Conservation (phyloP, 2,329 filamentous ascomycete species). For the Pyrenophora tritici-repentis region DNA sequence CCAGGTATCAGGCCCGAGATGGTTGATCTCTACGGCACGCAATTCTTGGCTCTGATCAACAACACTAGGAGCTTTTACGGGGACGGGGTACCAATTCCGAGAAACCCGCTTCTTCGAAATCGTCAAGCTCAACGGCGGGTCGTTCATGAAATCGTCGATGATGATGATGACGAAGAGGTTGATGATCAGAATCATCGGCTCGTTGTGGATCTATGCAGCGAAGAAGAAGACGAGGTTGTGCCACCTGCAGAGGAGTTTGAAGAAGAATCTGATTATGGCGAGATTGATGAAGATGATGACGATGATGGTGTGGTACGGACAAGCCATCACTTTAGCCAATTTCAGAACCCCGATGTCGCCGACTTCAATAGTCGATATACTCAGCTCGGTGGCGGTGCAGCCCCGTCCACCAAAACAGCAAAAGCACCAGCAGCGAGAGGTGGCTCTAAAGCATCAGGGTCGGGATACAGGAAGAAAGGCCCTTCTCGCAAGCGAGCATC, state of each 20-base stretch:
- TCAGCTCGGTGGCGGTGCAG: slow-evolving; percentile 23
- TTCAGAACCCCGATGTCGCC: slow-evolving; percentile 33
- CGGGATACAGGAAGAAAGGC: slow-evolving; percentile 24
- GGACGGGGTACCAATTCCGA: slow-evolving; percentile 20
- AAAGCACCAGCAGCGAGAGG: slow-evolving; percentile 18
- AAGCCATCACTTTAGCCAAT: slow-evolving; percentile 39
- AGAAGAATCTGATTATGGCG: slow-evolving; percentile 29
- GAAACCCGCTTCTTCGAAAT: slow-evolving; percentile 16
- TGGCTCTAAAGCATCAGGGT: slow-evolving; percentile 21
- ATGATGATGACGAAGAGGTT: slow-evolving; percentile 47
- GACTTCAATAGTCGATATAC: slow-evolving; percentile 36
- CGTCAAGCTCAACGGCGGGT: slow-evolving; percentile 20
- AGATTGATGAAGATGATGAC: slow-evolving; percentile 30
- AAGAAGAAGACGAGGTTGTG: slow-evolving; percentile 37
- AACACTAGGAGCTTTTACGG: slow-evolving; percentile 37
- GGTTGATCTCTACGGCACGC: slow-evolving; percentile 64
- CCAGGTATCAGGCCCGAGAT: slow-evolving; percentile 66
- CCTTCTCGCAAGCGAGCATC: slow-evolving; percentile 23
- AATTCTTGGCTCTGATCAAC: slow-evolving; percentile 64
- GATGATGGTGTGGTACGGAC: slow-evolving; percentile 25
- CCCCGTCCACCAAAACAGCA: slow-evolving; percentile 16
- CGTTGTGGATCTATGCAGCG: slow-evolving; percentile 53
- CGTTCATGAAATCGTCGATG: slow-evolving; percentile 43
- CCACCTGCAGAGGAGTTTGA: slow-evolving; percentile 18
- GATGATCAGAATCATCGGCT: slow-evolving; percentile 57